A percentile compares a stretch with the other conserved stretches of the same genome.
Evolutionary conservation across 257 asterid genomes (phyloP).

Genomic region (Gynochthodes officinalis): DNA sequence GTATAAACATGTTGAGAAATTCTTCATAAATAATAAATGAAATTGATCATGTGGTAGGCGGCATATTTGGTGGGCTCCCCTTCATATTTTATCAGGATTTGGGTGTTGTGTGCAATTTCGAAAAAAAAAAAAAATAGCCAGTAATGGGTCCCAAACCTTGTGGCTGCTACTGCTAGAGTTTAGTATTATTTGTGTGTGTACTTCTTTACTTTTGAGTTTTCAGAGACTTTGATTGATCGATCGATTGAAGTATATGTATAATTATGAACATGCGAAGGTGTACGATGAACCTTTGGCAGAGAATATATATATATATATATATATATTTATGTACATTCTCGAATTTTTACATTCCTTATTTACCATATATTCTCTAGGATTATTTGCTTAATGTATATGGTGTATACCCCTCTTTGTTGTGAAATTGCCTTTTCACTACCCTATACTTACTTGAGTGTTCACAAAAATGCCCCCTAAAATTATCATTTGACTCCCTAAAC

Average conservation of each 20-base stretch:
- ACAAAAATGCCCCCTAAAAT: too few relatives aligned
- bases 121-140: constrained; percentile 1
- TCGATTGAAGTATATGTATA: constrained; percentile 10
- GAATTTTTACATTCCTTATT: background rate
- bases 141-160: constrained; percentile 33
- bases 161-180: constrained; percentile 6
- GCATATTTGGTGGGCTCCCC: constrained; percentile 20
- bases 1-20: background rate
- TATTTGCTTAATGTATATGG: too few relatives aligned
- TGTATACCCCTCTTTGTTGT: too few relatives aligned
- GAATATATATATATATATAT: too few relatives aligned
- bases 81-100: constrained; percentile 26
- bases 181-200: too few relatives aligned
- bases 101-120: constrained; percentile 38
- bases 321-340: background rate
- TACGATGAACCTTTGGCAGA: too few relatives aligned
- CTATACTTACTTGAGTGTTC: too few relatives aligned
- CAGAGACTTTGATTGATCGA: constrained; percentile 6
- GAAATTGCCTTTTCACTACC: too few relatives aligned
- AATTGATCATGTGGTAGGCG: constrained; percentile 32
- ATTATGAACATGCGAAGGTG: background rate
- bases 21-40: background rate
- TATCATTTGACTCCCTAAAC: too few relatives aligned
- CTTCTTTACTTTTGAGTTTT: background rate
- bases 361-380: background rate